These are phyloP conservation scores for Paraconiothyrium brasiliense DNA, from an alignment of 2,329 filamentous ascomycete genomes.

Conservation along the genomic window DNA sequence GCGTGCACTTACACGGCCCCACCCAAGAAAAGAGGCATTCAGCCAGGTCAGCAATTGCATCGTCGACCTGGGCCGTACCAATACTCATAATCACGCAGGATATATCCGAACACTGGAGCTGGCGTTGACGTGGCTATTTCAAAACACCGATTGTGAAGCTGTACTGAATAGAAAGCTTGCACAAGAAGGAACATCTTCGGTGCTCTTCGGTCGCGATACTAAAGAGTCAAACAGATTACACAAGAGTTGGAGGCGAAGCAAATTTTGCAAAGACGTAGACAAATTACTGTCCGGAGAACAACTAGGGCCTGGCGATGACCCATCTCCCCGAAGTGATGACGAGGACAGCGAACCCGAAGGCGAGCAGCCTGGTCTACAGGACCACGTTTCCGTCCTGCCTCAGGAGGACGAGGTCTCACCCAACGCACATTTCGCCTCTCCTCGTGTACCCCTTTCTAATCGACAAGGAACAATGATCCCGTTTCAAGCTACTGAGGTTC, in stretches of 20 bases:
- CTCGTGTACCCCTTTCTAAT: slow-evolving; percentile 6
- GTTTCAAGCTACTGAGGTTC: not conserved
- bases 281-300: slow-evolving; percentile 63
- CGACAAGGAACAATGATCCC: not conserved
- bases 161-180: slow-evolving; percentile 65
- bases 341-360: slow-evolving; percentile 38
- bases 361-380: slow-evolving; percentile 13
- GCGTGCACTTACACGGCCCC: slow-evolving; percentile 76
- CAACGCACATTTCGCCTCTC: slow-evolving; percentile 8
- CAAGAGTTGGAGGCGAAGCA: slow-evolving; percentile 70
- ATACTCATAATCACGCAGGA: slow-evolving; percentile 51
- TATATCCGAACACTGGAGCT: slow-evolving; percentile 79
- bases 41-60: slow-evolving; percentile 58
- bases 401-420: slow-evolving; percentile 19
- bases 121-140: slow-evolving; percentile 72
- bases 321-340: slow-evolving; percentile 36
- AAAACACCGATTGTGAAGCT: slow-evolving; percentile 67
- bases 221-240: slow-evolving; percentile 67
- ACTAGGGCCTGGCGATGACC: slow-evolving; percentile 20
- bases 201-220: slow-evolving; percentile 63
- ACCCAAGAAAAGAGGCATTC: slow-evolving; percentile 79
- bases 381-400: slow-evolving; percentile 15
- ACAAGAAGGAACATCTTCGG: slow-evolving; percentile 56
- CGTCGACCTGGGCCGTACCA: not conserved
- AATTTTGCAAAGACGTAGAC: slow-evolving; percentile 70